These are phyloP conservation scores for Colletotrichum eremochloae DNA, from an alignment of 2,329 filamentous ascomycete species.

Conservation along the genomic window DNA sequence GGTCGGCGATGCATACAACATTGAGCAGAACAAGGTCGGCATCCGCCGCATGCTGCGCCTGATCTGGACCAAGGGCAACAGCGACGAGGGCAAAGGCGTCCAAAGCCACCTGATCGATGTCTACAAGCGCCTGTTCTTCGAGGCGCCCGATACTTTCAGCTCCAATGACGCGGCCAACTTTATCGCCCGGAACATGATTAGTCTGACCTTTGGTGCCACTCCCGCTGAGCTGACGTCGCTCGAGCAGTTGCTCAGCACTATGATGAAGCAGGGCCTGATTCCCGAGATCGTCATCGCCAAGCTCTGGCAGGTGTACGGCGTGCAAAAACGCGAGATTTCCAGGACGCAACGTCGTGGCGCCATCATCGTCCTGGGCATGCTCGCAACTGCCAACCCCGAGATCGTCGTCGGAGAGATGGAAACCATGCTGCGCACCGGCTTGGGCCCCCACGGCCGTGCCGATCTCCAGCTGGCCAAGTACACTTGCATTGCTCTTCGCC, in stretches of 20 bases:
- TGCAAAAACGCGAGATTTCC: conserved; percentile 94
- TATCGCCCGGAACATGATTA: conserved; percentile 98
- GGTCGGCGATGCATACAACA: conserved; percentile 93
- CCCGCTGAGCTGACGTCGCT: conserved; percentile 95
- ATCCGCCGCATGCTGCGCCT: conserved; percentile 96
- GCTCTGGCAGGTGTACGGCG: conserved; percentile 97
- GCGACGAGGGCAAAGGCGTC: conserved; percentile 97
- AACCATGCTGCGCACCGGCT: conserved; percentile 89
- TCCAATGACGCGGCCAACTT: conserved; percentile 94
- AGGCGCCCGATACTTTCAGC: conserved; percentile 89
- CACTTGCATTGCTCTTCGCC: conserved; percentile 91
- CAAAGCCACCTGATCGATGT: conserved; percentile 97
- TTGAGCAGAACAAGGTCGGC: conserved; percentile 91
- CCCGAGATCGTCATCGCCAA: conserved; percentile 89
- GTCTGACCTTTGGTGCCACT: conserved; percentile 94
- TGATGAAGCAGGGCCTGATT: conserved; percentile 95
- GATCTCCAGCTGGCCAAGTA: conserved; percentile 94
- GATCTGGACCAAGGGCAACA: conserved; percentile 99
- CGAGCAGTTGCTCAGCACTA: conserved; percentile 93
- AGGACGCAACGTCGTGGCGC: conserved; percentile 89
- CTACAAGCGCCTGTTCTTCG: conserved; percentile 96
- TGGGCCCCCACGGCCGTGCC: conserved; percentile 82
- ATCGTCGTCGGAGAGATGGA: conserved; percentile 97
- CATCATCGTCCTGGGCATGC: conserved; percentile 97
- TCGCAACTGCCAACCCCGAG: conserved; percentile 90